Conservation (phyloP, 2,329 filamentous ascomycete species). For the Dactylellina cionopaga region DNA sequence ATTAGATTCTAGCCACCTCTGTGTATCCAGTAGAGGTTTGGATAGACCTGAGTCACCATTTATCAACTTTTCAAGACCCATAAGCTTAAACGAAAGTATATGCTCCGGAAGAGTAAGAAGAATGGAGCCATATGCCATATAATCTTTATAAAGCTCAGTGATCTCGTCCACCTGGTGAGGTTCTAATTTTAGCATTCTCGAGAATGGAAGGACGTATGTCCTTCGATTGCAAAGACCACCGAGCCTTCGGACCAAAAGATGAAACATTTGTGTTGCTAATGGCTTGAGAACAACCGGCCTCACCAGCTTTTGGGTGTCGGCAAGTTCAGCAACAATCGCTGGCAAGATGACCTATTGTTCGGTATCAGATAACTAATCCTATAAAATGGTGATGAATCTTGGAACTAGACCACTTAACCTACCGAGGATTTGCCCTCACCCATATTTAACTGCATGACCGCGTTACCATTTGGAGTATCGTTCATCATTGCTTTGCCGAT, state of each 20-base stretch:
- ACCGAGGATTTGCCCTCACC: constrained; percentile 74
- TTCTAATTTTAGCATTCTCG: constrained; percentile 63
- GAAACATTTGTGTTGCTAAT: constrained; percentile 70
- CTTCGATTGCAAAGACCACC: constrained; percentile 67
- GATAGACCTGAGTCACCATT: constrained; percentile 56
- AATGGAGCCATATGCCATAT: constrained; percentile 66
- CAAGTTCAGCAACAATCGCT: constrained; percentile 68
- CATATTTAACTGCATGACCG: constrained; percentile 75
- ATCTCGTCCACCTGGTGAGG: constrained; percentile 60
- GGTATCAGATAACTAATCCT: no score
- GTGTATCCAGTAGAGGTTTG: constrained; percentile 60
- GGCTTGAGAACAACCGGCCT: constrained; percentile 72
- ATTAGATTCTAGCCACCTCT: constrained; percentile 63
- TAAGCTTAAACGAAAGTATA: constrained; percentile 71
- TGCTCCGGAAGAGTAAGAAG: constrained; percentile 73
- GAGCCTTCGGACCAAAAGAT: constrained; percentile 67
- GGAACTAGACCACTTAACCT: no score
- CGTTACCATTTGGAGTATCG: constrained; percentile 62
- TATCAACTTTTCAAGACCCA: constrained; percentile 66
- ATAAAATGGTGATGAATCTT: background rate
- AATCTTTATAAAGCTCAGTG: constrained; percentile 61
- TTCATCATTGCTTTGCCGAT: constrained; percentile 70
- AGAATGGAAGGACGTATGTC: constrained; percentile 70
- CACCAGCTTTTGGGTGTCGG: constrained; percentile 66
- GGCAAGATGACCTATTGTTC: constrained; percentile 72